Evolutionary conservation across 495 filamentous ascomycete species (phyloP), one percentile per base, ranked within the genome.

Genomic region (Rhypophila decipiens): DNA sequence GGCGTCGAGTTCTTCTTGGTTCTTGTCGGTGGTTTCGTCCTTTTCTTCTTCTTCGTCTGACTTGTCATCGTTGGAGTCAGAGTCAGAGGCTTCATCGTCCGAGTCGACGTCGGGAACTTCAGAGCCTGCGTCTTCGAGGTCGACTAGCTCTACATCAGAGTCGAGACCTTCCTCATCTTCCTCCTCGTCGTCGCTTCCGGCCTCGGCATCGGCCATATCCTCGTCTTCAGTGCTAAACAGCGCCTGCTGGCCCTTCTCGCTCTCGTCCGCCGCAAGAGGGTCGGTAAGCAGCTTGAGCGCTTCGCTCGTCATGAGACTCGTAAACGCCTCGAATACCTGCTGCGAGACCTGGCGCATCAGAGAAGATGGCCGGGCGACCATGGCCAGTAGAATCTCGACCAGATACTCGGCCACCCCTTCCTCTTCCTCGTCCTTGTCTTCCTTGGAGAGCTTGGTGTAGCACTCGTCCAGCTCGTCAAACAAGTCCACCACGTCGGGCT

Each of bases 331-430:
- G 57, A 98, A 97, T 0, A 94, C 90, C 57, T 90, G 85, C 61
- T 88, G 82, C 17, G 88, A 85, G 34, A 95, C 82, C 47, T 90
- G 90, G 24, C 88, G 79, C 67, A 95, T 85, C 11, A 97, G 72
- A 33, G 82, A 78, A 7, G 88, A 95, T 7, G 80, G 88, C 60
- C 88, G 91, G 0, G 90, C 87, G 8, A 93, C 78, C 65, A 96
- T 87, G 53, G 85, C 84, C 9, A 98, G 71, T 13, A 98, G 67
- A 42, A 96, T 84, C 51, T 96, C 94, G 17, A 96, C 80, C 22
- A 98, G 65, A 17, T 86, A 79, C 55, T 87, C 83, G 0, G 86
- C 81, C 2, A 78, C 76, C 34, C 86, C 83, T 1, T 69, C 58
- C n/a, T n/a, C n/a, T 13, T 78, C 77, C 1, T 47, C 54, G 21